These are phyloP conservation scores for Acanthamoeba lenticulata DNA, from an alignment of 208 protist genomes.

Conservation along the genomic window DNA sequence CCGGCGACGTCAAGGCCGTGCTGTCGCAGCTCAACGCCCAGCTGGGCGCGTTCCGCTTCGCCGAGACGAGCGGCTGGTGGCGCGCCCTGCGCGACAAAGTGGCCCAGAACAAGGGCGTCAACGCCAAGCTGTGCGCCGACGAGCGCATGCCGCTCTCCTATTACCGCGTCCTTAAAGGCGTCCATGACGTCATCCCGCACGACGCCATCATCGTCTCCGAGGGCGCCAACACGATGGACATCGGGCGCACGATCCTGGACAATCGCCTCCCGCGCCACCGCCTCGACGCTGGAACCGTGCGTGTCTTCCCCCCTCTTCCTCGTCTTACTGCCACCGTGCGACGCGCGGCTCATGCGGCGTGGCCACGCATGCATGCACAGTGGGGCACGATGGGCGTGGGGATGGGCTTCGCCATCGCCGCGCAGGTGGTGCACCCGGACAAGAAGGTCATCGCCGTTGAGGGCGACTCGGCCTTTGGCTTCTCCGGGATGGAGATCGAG, in stretches of 20 bases:
- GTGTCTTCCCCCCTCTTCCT: not conserved
- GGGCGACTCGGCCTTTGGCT: conserved; percentile 78
- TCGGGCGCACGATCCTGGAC: conserved; percentile 69
- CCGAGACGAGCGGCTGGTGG: not conserved
- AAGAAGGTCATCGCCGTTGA: conserved; percentile 69
- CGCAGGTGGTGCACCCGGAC: conserved; percentile 28
- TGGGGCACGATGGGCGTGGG: conserved; percentile 79
- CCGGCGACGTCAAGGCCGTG: conserved; percentile 40
- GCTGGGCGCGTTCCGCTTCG: not conserved
- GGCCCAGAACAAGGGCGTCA: conserved; percentile 4
- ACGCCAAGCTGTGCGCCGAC: not conserved
- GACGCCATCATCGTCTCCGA: conserved; percentile 61
- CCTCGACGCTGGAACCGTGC: conserved; percentile 74
- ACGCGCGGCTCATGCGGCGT: too few relatives aligned
- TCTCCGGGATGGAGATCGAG: conserved; percentile 74
- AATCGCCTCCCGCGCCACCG: conserved; percentile 69
- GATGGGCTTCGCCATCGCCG: conserved; percentile 77
- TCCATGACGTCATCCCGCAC: conserved; percentile 18
- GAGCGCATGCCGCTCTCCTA: conserved; percentile 63
- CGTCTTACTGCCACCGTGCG: too few relatives aligned
- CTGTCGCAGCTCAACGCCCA: conserved; percentile 42
- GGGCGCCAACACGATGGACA: conserved; percentile 81
- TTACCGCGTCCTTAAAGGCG: conserved; percentile 63
- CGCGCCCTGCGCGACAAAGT: conserved; percentile 6
- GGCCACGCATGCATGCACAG: too few relatives aligned